Evolutionary conservation across 257 asterid species (phyloP), one percentile per base, ranked within the genome.

Genomic region (Linderniella brevidens): DNA sequence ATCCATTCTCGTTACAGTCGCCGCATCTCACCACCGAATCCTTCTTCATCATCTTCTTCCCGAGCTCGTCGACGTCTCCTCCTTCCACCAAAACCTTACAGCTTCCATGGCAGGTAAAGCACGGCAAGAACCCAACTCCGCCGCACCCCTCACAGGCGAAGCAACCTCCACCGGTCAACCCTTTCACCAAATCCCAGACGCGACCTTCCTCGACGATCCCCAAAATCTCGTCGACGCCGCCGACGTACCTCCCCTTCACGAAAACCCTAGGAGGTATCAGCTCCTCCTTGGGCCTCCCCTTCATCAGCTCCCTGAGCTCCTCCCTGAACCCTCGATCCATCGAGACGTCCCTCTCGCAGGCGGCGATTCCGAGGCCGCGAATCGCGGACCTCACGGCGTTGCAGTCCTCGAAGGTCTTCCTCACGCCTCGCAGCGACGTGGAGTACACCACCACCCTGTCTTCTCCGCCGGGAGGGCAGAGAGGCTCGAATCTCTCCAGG

Each of bases 321-420:
- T 83, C 88, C 60, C 74, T 75, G 25, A 79, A 83, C 29, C 92
- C 86, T 59, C 58, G 66, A 46, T 87, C 92, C 95, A 87, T 83
- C 0, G 97, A 87, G 45, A 83, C 72, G 35, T 87, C 97, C 53
- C 97, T 73, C 67, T 87, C 97, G 2, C 71, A 72, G 16, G 75
- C 18, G 43, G 35, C 47, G 52, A 83, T 56, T 49, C 95, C 85
- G 3, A 58, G 35, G 1, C 72, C 82, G 44, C 65, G 71, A 41
- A 83, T 52, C 4, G 86, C 93, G 4, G 81, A 73, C 61, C 97
- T 67, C 4, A 87, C 93, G 0, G 80, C 75, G 48, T 75, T 83
- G 63, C 97, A 87, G 12, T 70, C 92, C 41, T 87, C 95, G 11
- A 83, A 87, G 8, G 97, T 87, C 68, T 58, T 74, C 67, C 97